phyloP scores from a whole-genome alignment of 2,329 filamentous ascomycete species.

The Anisogramma anomala region DNA sequence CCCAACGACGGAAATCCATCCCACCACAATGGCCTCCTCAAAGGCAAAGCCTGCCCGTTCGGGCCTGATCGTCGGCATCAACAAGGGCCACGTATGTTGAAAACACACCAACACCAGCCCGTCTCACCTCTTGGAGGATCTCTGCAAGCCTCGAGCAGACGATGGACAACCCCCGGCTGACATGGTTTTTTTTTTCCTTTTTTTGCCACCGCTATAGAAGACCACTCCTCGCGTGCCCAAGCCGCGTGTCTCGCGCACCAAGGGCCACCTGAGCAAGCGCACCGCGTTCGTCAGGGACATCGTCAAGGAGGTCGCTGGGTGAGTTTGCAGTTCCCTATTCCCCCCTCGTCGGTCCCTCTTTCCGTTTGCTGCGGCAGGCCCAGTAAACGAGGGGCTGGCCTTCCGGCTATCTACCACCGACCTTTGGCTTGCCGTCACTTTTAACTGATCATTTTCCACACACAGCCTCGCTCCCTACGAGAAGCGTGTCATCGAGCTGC shows the following conservation, averaged over 20 bases:
- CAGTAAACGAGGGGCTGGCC: no score
- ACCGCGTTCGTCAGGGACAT: conserved; percentile 95
- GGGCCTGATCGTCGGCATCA: conserved; percentile 50
- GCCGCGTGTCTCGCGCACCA: conserved; percentile 71
- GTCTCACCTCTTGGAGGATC: conserved; percentile 69
- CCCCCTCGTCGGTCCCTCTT: neutral
- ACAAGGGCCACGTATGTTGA: conserved; percentile 52
- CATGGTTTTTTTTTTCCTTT: neutral
- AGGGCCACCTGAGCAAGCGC: conserved; percentile 93
- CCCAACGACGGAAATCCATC: conserved; percentile 19
- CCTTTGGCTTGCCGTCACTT: no score
- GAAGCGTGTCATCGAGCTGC: conserved; percentile 96
- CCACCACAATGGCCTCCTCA: conserved; percentile 46
- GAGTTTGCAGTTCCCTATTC: conserved; percentile 30
- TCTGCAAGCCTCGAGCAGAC: conserved; percentile 41
- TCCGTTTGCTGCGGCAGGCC: neutral
- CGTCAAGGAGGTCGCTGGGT: conserved; percentile 97
- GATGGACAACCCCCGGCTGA: conserved; percentile 43
- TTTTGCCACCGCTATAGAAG: conserved; percentile 49
- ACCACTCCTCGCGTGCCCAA: conserved; percentile 69
- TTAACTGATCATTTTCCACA: no score
- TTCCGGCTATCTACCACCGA: no score
- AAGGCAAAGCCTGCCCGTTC: conserved; percentile 46
- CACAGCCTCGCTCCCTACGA: conserved; percentile 79
- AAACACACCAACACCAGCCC: conserved; percentile 24